Evolutionary conservation across 2,329 filamentous ascomycete genomes (phyloP).

Genomic region (Colletotrichum chrysophilum): DNA sequence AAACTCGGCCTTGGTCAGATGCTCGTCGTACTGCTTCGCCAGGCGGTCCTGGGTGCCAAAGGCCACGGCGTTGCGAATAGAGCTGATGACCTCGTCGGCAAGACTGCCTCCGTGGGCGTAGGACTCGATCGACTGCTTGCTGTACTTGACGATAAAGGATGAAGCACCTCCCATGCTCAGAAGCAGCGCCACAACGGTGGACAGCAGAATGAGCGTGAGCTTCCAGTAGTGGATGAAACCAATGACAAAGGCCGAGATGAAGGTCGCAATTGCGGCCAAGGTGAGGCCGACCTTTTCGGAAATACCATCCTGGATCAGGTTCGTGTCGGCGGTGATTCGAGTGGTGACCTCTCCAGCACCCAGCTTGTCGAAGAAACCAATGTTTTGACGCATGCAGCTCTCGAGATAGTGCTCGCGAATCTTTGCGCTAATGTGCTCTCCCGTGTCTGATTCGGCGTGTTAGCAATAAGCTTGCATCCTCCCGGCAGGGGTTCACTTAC

Average conservation of each 20-base stretch:
- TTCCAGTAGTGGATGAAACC: constrained; percentile 94
- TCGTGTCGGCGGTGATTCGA: constrained; percentile 92
- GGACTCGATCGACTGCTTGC: constrained; percentile 76
- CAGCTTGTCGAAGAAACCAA: constrained; percentile 91
- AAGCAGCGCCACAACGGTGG: constrained; percentile 81
- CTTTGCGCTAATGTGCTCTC: constrained; percentile 79
- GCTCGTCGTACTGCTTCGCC: constrained; percentile 82
- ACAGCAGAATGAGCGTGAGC: constrained; percentile 84
- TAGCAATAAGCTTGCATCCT: not conserved
- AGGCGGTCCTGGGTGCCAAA: constrained; percentile 94
- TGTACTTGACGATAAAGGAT: constrained; percentile 79
- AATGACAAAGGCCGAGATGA: constrained; percentile 88
- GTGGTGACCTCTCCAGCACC: constrained; percentile 94
- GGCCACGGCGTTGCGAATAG: constrained; percentile 88
- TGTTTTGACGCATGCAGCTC: constrained; percentile 86
- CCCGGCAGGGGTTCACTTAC: constrained; percentile 17
- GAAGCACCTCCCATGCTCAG: constrained; percentile 77
- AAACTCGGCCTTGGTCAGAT: constrained; percentile 74
- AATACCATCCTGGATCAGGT: constrained; percentile 91
- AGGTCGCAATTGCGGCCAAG: constrained; percentile 78
- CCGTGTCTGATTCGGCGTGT: constrained; percentile 53
- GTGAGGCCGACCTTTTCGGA: constrained; percentile 88
- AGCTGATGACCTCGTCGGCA: constrained; percentile 93
- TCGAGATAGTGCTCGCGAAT: constrained; percentile 84
- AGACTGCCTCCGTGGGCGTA: constrained; percentile 87